Evolutionary conservation across 2,329 filamentous ascomycete species (phyloP), one percentile per base, ranked within the genome.

Genomic region (Incumbomyces delicatus): DNA sequence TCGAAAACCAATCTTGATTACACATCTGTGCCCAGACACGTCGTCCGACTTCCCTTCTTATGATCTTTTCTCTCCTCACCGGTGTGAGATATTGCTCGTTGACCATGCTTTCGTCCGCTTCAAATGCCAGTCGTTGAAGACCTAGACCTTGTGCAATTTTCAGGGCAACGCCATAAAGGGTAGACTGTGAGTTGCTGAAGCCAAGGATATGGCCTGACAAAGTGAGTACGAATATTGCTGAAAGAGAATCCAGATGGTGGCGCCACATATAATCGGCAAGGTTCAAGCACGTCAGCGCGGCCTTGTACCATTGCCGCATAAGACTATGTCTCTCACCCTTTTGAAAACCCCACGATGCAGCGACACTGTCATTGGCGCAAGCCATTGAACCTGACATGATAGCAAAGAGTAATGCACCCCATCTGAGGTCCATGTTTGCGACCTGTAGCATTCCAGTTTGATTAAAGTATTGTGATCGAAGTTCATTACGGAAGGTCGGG

Each of bases 201-300:
- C 72, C 72, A 1, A 74, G 61, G 13, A 72, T 58, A 55, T 76
- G 72, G 7, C 70, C 71, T 7, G 68, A 68, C 2, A 71, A 67
- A n/a, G 72, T 72, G 27, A 72, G 58, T 1, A 66, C 69, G 8
- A 68, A 60, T 33, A 76, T 71, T 3, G 71, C 65, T 53, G 74
- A 66, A 2, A 73, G 62, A 0, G 67, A 64, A 38, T 67, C 63
- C 2, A 71, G 60, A 11, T 66, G 66, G 50, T 69, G 65, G 35
- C 60, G 58, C 32, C 65, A 65, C 42, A 67, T 71, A 49, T 68
- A 75, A 41, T 71, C 66, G 2, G 67, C 70, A 3, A 66, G 58
- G 32, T 72, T 67, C 1, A 76, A 58, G 51, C 68, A 72, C 1
- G 66, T 62, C 1, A 72, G 59, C 0, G 66, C 61, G 12, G 71